Evolutionary conservation across 2,329 filamentous ascomycete species (phyloP), one percentile per base, ranked within the genome.

Genomic region (Exophiala dermatitidis): DNA sequence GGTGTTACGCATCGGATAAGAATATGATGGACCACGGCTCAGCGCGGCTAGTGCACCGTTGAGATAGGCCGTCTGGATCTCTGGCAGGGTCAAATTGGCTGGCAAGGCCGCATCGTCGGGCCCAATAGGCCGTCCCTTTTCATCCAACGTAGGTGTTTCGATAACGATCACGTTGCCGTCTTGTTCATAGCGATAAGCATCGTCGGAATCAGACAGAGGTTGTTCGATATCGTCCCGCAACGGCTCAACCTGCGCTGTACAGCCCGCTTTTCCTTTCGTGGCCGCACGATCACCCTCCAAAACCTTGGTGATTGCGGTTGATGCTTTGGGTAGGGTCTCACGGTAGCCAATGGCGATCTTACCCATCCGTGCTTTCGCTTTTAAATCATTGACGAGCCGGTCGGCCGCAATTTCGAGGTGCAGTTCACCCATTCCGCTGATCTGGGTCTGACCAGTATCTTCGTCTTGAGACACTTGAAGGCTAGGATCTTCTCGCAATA

Each of bases 321-420:
- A 84, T 0, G 77, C 64, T 2, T 74, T 73, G 0, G 82, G 80
- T 6, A 93, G 74, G 45, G 84, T 85, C 71, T 98, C 93, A 50
- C 94, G 85, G 71, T 97, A 98, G 61, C 94, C 90, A 56, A 98
- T 95, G 63, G 95, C 88, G 58, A 98, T 95, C 49, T 83, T 84
- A 8, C 91, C 90, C 75, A 95, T 95, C 12, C 73, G 83, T 58
- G 77, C 90, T 78, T 82, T 95, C 69, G 76, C 89, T 68, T 93
- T 95, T 71, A 96, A 85, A 65, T 95, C 89, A 48, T 88, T 87
- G 60, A 93, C 83, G 6, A 98, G 80, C 41, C 90, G 82, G 68
- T 97, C 88, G 46, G 89, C 77, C 0, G 91, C 90, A 46, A 98
- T 93, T 64, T 98, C 93, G 0, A 98, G 77, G 69, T 98, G 93